Evolutionary conservation across 164 flowering plant species (phyloP), one percentile per base, ranked within the genome.

Genomic region (Annona cherimola): DNA sequence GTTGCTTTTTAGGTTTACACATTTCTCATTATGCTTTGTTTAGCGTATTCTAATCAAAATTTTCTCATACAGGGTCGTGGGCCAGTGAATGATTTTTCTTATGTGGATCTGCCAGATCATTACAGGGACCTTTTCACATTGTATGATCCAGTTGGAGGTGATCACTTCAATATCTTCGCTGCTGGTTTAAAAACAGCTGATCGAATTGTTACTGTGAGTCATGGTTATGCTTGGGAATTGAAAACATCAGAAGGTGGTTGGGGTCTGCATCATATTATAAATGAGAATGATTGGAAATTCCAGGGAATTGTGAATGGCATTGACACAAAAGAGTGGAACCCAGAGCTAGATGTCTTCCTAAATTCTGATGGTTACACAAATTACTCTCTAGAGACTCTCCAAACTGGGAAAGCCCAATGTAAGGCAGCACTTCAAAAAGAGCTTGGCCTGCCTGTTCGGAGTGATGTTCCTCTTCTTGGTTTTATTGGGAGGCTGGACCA

Each of bases 211-310:
- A 91, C 98, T 45, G 99, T 95, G 6, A 95, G 99, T 72, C 97
- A 88, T 75, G 97, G 97, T 63, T 95, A 95, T 76, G 76, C 92
- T 2, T 86, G 99, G 99, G 99, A 95, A 84, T 74, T 95, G 61
- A 95, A 89, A 81, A 95, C 99, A 65, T 69, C 77, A 20, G 93
- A 93, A 80, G 99, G 99, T 62, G 99, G 99, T 45, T 95, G 98
- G 98, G 99, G 99, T 40, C 79, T 95, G 75, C 89, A 95, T 73
- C 76, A 71, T 9, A 88, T 93, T 70, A 89, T 93, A 70, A 93
- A 89, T 42, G 94, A 91, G 78, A 86, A 76, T 73, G 87, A 89
- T 73, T 93, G 99, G 98, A 95, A 93, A 76, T 69, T 95, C n/a
- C 80, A 68, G 45, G 99, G 99, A 35, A 91, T 96, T 61, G 95